Evolutionary conservation across 2,329 filamentous ascomycete genomes (phyloP), one percentile per base, ranked within the genome.

Genomic region (Arthrobotrys entomopaga): DNA sequence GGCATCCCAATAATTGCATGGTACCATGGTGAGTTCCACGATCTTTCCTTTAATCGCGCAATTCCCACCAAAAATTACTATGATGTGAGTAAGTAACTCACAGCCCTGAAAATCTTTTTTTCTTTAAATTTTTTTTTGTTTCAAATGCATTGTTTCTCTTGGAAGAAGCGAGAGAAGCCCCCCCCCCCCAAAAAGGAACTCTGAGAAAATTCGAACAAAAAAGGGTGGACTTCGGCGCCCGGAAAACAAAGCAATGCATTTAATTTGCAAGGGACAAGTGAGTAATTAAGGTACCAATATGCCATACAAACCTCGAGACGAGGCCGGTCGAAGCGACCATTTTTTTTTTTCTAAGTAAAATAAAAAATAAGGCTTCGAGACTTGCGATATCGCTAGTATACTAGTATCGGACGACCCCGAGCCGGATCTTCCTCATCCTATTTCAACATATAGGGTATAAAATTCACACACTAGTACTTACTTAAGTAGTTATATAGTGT

Each of bases 361-460:
- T 40, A 16, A 24, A 38, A 48, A 16, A 40, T 65, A 7, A 50
- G n/a, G n/a, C 19, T 6, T 4, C 10, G 22, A 58, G 8, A 54
- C 63, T 66, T 66, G 63, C 63, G 53, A 66, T 66, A 53, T 66
- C 63, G 63, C 50, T 38, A 53, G 20, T 48, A 6, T 13, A 24
- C 8, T 15, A 40, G 22, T 8, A 46, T 34, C 29, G 16, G 42
- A 16, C n/a, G 10, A 11, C 22, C 54, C 64, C 61, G 64, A 60
- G 64, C 16, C 64, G 64, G 56, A 46, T 34, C 29, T 34, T 34
- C 6, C 29, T 7, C 29, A 1, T 34, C 7, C 7, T 29, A 29
- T 29, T 34, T n/a, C n/a, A n/a, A n/a, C n/a, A n/a, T n/a, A n/a
- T n/a, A n/a, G n/a, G n/a, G n/a, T n/a, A n/a, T n/a, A n/a, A n/a